Base-by-base conservation (phyloP, 2,329 filamentous ascomycete species). In the Arthrobotrys iridis region DNA sequence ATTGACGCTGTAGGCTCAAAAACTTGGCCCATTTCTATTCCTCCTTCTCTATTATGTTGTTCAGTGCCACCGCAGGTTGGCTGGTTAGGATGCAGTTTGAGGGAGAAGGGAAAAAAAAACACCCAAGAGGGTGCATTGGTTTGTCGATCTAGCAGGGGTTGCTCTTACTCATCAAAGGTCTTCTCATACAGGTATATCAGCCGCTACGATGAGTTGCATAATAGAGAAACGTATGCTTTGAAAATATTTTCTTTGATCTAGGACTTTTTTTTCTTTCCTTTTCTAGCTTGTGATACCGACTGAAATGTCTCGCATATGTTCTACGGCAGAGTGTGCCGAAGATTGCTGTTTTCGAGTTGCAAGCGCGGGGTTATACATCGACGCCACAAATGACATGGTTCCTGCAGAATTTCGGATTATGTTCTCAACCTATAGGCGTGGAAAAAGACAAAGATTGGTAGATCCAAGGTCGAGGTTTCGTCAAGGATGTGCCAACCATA, bases 31-130 rank as follows among this genome's bases (percentile, higher is more conserved):
- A n/a, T 7, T 18, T 40, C 24, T 48, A 24, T 58, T 52, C 46
- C 58, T 63, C 66, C 66, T 71, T 71, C 66, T 71, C 18, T 41
- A 71, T 71, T 18, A 13, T 58, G 46, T 58, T 18, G 6, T 63
- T 33, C 20, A 60, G 45, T 71, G 30, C 48, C 10, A 64, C 64
- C 46, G 28, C 11, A 3, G 37, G 10, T 57, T 60, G 65, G 55
- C 13, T 43, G 55, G 55, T 55, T 62, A 13, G n/a, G 30, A 37
- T 20, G 37, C 35, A 26, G 28, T 33, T 35, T 58, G 20, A 35
- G 35, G 8, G 18, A 30, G 26, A 22, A 41, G n/a, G n/a, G n/a
- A n/a, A n/a, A n/a, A n/a, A n/a, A n/a, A n/a, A n/a, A n/a, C n/a
- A 48, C 24, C 52, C 18, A 28, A 50, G n/a, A 43, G 10, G 7